Base-by-base conservation (phyloP, 257 asterid genomes). In the Ocimum tenuiflorum region DNA sequence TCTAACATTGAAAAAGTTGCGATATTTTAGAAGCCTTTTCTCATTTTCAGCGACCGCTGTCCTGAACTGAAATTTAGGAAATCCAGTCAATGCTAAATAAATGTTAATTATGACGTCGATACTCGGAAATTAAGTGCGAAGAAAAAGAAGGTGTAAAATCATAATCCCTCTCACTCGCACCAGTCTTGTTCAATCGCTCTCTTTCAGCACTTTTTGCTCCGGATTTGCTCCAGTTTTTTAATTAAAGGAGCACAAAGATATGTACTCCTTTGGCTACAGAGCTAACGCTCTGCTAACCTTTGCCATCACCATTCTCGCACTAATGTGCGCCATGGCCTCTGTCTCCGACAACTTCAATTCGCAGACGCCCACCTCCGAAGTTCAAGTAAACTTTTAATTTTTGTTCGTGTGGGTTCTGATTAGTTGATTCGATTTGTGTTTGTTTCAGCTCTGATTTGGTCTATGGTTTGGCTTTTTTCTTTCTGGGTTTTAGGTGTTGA, bases 281-380 rank as follows among this genome's bases (percentile, higher is more conserved):
- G 96, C 88, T 3, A 90, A 94, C 47, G 97, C 96, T 23, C 20
- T 94, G 79, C 79, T 86, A 11, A 81, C 97, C 8, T 85, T 90
- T 76, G 77, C 92, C 70, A 63, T 86, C 73, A 90, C 96, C 33
- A 88, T 90, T 62, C 88, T 94, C 66, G 99, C 99, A 8, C 70
- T 90, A 24, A 80, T 88, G 81, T 94, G 97, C 79, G 97, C 85
- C 43, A 80, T 94, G 53, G 91, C 95, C 29, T 94, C 99, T 41
- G 31, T 90, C 69, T 86, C 97, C 36, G 99, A 94, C 80, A 84
- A 78, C 77, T 79, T 90, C 83, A 90, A 88, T 77, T 70, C 81
- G 46, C 91, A 86, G 17, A 63, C 91, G 54, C 95, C 99, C 29
- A 67, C 86, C 39, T 65, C 95, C 19, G 73, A 90, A 78, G 92